These are phyloP conservation scores for Pisolithus tinctorius DNA, from an alignment of 768 basidiomycete species.

Conservation along the genomic window DNA sequence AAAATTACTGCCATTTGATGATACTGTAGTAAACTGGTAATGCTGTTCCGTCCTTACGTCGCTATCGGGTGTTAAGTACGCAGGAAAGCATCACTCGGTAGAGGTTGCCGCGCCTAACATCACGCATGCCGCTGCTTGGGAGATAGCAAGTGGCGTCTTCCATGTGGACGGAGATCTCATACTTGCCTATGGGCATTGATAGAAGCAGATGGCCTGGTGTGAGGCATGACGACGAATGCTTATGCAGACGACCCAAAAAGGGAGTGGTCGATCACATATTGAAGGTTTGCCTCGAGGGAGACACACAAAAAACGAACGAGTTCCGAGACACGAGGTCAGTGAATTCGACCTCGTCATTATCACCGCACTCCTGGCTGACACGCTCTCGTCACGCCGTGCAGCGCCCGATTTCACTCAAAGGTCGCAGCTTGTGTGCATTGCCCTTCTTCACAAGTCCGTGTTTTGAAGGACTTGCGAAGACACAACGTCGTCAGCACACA, in stretches of 20 bases:
- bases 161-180: neutral
- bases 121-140: no score
- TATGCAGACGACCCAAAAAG: constrained; percentile 4
- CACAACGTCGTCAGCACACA: constrained; percentile 53
- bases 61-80: no score
- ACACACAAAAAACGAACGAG: constrained; percentile 9
- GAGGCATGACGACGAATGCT: neutral
- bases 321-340: constrained; percentile 17
- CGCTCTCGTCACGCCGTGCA: constrained; percentile 30
- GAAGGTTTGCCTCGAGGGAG: constrained; percentile 15
- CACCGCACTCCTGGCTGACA: constrained; percentile 29
- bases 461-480: constrained; percentile 41
- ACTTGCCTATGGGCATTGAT: neutral
- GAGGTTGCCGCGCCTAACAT: no score
- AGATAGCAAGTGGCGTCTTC: neutral
- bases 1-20: no score
- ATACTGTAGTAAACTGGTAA: no score
- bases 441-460: constrained; percentile 39
- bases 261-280: constrained; percentile 4
- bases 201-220: no score
- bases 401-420: constrained; percentile 24
- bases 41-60: no score
- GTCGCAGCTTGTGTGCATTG: constrained; percentile 13
- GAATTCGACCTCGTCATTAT: constrained; percentile 12
- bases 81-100: no score